These are phyloP conservation scores for Yamadazyma akitaensis DNA, from an alignment of 805 yeast genomes.

Conservation along the genomic window DNA sequence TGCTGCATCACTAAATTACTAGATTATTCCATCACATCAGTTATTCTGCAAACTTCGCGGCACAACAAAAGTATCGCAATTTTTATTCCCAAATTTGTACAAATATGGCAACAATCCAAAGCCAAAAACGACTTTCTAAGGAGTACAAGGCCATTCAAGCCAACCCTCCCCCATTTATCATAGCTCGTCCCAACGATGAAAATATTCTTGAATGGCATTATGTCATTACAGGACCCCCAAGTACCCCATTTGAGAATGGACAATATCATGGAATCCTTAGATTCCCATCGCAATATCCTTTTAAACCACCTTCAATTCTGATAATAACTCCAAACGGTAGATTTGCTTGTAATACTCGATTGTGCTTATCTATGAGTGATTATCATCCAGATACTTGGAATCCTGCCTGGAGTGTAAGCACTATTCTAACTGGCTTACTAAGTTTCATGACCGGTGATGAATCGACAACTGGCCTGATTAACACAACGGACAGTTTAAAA, in stretches of 20 bases:
- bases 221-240: slow-evolving; percentile 87
- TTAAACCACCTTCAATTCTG: slow-evolving; percentile 85
- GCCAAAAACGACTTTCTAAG: slow-evolving; percentile 56
- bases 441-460: slow-evolving; percentile 93
- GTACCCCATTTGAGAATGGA: slow-evolving; percentile 81
- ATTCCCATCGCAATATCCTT: slow-evolving; percentile 84
- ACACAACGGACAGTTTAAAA: slow-evolving; percentile 58
- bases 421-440: slow-evolving; percentile 80
- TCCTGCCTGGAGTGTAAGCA: slow-evolving; percentile 92
- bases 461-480: slow-evolving; percentile 77
- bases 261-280: slow-evolving; percentile 86
- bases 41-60: no score
- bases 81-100: neutral
- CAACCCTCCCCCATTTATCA: slow-evolving; percentile 80
- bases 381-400: slow-evolving; percentile 95
- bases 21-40: no score
- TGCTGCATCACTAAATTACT: no score
- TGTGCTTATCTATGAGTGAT: slow-evolving; percentile 91
- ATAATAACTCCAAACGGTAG: slow-evolving; percentile 91
- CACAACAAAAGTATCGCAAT: no score
- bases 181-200: slow-evolving; percentile 81
- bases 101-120: slow-evolving; percentile 38
- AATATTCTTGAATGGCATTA: slow-evolving; percentile 94
- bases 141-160: slow-evolving; percentile 77
- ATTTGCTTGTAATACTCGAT: slow-evolving; percentile 72